Percentiles rank a stretch among this genome's conserved stretches.
phyloP scores from a whole-genome alignment of 1,284 basidiomycete species.

The Trichosporon sp. region DNA sequence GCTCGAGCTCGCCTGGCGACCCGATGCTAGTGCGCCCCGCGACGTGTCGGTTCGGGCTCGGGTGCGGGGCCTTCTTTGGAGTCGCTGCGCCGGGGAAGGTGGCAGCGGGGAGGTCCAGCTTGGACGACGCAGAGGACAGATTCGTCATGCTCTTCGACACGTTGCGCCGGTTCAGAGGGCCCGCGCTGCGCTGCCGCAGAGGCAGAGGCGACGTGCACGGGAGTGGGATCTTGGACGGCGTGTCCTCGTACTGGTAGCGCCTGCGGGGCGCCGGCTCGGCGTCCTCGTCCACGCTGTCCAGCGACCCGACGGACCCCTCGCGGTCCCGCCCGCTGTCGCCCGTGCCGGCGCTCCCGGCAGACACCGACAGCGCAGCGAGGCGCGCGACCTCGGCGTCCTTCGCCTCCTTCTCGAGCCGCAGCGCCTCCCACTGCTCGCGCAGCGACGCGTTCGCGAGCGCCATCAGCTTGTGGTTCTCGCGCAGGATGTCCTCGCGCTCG shows the following conservation, averaged over 20 bases:
- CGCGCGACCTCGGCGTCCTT: not conserved
- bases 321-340: not conserved
- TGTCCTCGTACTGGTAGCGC: constrained; percentile 37
- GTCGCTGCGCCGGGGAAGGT: not conserved
- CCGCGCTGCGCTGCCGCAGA: constrained; percentile 5
- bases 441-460: constrained; percentile 61
- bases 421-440: constrained; percentile 52
- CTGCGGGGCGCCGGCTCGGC: constrained; percentile 18
- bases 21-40: constrained; percentile 36
- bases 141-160: constrained; percentile 30
- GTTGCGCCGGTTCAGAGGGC: constrained; percentile 29
- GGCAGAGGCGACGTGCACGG: constrained; percentile 16
- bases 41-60: constrained; percentile 10
- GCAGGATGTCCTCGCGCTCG: constrained; percentile 62
- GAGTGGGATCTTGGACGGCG: constrained; percentile 45
- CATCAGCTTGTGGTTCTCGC: constrained; percentile 63
- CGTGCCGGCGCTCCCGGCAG: not conserved
- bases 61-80: constrained; percentile 1
- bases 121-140: constrained; percentile 28
- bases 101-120: constrained; percentile 20
- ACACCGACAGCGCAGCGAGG: not conserved
- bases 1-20: constrained; percentile 37
- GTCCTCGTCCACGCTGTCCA: constrained; percentile 4
- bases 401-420: constrained; percentile 54
- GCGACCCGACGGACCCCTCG: not conserved